These are phyloP conservation scores for Colletotrichum liaoningense DNA, from an alignment of 2,329 filamentous ascomycete genomes.

Conservation along the genomic window DNA sequence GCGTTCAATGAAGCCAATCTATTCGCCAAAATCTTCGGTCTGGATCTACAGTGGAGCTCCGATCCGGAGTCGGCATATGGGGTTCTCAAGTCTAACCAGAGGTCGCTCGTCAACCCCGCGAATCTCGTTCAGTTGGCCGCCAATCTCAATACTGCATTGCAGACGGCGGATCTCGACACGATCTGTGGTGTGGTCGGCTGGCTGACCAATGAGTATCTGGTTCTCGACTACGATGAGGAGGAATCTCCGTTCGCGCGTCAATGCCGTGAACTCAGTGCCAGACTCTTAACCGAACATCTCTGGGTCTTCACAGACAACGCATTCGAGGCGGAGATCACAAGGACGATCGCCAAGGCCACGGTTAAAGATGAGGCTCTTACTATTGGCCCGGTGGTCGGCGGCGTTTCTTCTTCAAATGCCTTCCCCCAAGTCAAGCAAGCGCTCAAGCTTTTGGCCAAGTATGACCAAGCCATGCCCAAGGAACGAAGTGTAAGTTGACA, in stretches of 20 bases:
- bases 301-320: conserved; percentile 66
- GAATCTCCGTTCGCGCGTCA: conserved; percentile 63
- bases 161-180: conserved; percentile 58
- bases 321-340: conserved; percentile 67
- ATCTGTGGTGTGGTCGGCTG: conserved; percentile 68
- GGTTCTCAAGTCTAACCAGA: conserved; percentile 60
- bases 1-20: conserved; percentile 65
- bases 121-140: conserved; percentile 65
- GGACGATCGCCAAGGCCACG: conserved; percentile 62
- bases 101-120: conserved; percentile 63
- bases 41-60: conserved; percentile 65
- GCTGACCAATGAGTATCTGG: conserved; percentile 68
- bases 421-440: conserved; percentile 69
- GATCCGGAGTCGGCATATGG: conserved; percentile 62
- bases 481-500: conserved; percentile 66
- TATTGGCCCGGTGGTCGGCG: conserved; percentile 60
- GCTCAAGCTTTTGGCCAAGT: conserved; percentile 69
- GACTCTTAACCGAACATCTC: conserved; percentile 66
- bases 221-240: conserved; percentile 67
- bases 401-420: conserved; percentile 66
- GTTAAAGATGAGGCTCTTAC: conserved; percentile 61
- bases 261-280: conserved; percentile 66
- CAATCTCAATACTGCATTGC: conserved; percentile 60
- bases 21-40: conserved; percentile 65
- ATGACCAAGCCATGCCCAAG: conserved; percentile 73